These are phyloP conservation scores for Nemophila menziesii DNA, from an alignment of 257 asterid genomes.

Conservation along the genomic window DNA sequence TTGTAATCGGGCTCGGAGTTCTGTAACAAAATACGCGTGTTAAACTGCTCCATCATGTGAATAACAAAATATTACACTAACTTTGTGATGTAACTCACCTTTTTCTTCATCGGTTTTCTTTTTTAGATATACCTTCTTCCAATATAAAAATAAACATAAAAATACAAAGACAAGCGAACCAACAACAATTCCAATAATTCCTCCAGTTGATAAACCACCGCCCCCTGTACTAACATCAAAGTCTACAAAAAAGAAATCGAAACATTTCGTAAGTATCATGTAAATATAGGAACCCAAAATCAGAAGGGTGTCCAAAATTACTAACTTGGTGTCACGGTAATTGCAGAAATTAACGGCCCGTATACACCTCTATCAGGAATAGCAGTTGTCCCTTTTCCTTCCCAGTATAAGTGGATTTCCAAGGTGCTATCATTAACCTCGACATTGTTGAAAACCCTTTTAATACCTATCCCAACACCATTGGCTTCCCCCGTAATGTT, in stretches of 20 bases:
- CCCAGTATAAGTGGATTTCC: constrained; percentile 90
- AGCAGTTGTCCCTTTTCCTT: constrained; percentile 81
- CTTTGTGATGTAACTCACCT: constrained; percentile 28
- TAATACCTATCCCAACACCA: constrained; percentile 52
- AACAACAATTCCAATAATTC: constrained; percentile 52
- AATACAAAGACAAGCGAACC: constrained; percentile 27
- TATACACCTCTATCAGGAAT: constrained; percentile 74
- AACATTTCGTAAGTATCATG: neutral
- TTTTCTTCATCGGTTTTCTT: constrained; percentile 41
- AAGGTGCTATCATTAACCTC: constrained; percentile 53
- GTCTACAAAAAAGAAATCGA: constrained; percentile 34
- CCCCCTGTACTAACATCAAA: constrained; percentile 36
- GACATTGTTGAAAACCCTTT: constrained; percentile 26
- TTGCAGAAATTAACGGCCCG: constrained; percentile 94
- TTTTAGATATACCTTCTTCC: constrained; percentile 52
- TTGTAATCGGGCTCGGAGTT: constrained; percentile 30
- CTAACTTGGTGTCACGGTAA: constrained; percentile 76
- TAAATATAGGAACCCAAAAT: constrained; percentile 12
- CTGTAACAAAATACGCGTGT: no score
- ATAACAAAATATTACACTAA: no score
- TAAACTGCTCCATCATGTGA: no score
- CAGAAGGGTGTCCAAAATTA: constrained; percentile 13
- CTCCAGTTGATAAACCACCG: constrained; percentile 56
- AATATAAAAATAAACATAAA: constrained; percentile 29
- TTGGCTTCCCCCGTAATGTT: constrained; percentile 52